Evolutionary conservation across 31 red algal genomes (phyloP), one percentile per base, ranked within the genome.

Genomic region (Endocladia muricata): DNA sequence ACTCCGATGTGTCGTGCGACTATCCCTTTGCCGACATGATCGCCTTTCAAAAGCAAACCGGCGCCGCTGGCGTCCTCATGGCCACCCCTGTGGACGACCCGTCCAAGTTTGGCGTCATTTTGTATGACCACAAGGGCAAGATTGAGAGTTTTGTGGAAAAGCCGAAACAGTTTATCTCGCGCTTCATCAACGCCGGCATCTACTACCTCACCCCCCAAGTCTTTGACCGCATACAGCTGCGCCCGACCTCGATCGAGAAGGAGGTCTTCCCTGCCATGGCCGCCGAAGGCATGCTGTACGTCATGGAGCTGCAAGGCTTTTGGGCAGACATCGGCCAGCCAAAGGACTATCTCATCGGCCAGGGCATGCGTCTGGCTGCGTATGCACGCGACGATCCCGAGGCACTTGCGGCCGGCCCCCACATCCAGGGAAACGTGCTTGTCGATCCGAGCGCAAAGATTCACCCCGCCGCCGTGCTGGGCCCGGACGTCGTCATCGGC

Each of bases 281-380:
- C 32, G 82, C 75, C 9, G 90, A 94, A 26, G 89, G 89, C 37
- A 38, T 74, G 23, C 70, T 98, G 42, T 98, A 90, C 77, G 84
- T 79, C 54, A 87, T 94, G 70, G 96, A 98, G 62, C 82, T 98
- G 7, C 65, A 82, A 30, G 91, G 91, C 40, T 92, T 92, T 63
- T 98, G 96, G 96, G 96, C 96, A 0, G 96, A 98, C 55, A 82
- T 98, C 2, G 96, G 96, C 25, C 87, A 98, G 44, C 96, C 96
- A 2, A 92, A 91, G 37, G 96, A 98, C 59, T 98, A 91, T 33
- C 71, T 95, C 23, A 67, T 77, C 58, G 96, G 96, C 22, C 89
- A 86, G 70, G 44, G 63, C n/a, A 58, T 94, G 49, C 68, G 77
- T 30, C 63, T 98, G 55, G 56, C 39, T 29, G 79, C 88, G 1